Percentiles rank a stretch among this genome's conserved stretches.
Evolutionary conservation across 345 rosid species (phyloP).

Genomic region (Moricandia moricandioides): DNA sequence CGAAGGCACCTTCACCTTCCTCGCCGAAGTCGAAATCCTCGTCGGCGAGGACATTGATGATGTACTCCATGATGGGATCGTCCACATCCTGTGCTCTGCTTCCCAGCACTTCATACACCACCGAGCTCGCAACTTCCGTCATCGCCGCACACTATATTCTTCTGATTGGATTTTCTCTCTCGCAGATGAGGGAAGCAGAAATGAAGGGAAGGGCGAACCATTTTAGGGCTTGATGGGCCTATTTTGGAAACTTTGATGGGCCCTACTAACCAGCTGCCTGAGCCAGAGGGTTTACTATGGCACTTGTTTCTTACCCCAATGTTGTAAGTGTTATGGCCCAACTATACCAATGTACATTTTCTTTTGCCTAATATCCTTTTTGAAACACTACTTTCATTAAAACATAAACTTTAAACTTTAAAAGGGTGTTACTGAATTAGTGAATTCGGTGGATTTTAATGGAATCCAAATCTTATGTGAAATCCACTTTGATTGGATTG

Average conservation of each 20-base stretch:
- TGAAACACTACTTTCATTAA: too few species aligned
- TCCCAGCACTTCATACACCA: slow-evolving; percentile 86
- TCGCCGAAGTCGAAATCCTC: slow-evolving; percentile 96
- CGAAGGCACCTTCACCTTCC: slow-evolving; percentile 86
- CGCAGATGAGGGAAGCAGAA: background rate
- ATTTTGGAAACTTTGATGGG: background rate
- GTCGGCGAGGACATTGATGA: slow-evolving; percentile 95
- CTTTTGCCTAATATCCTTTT: too few species aligned
- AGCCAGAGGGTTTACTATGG: background rate
- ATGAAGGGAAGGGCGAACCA: slow-evolving; percentile 11
- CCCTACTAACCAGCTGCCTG: background rate
- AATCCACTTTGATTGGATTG: too few species aligned
- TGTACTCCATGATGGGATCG: slow-evolving; percentile 89
- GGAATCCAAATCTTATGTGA: too few species aligned
- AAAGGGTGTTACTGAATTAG: too few species aligned
- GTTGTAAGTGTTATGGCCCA: background rate
- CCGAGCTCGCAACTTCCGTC: slow-evolving; percentile 88
- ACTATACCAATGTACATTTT: too few species aligned
- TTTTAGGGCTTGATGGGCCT: slow-evolving; percentile 5
- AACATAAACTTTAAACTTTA: too few species aligned
- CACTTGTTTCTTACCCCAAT: background rate
- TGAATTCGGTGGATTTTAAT: too few species aligned
- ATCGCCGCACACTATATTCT: slow-evolving; percentile 36
- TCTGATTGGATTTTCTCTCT: background rate
- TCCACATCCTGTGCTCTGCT: slow-evolving; percentile 69